A percentile compares a stretch with the other conserved stretches of the same genome.
These are phyloP conservation scores for Podaxis sp. DNA, from an alignment of 768 basidiomycete genomes.

Conservation along the genomic window DNA sequence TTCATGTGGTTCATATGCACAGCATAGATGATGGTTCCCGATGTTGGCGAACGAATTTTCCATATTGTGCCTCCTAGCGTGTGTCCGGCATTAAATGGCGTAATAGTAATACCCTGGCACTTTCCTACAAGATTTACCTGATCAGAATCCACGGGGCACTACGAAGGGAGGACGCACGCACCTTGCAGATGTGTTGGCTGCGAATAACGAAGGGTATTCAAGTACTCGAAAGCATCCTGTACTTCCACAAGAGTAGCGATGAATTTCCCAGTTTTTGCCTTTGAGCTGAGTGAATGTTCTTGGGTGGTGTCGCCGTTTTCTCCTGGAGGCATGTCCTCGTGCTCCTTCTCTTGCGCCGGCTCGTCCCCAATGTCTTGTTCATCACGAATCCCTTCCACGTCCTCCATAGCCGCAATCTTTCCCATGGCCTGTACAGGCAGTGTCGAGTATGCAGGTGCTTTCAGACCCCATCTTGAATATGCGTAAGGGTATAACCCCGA, in stretches of 20 bases:
- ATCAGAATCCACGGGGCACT: neutral
- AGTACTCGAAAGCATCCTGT: constrained; percentile 87
- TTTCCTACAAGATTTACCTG: constrained; percentile 50
- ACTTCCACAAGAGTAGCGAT: constrained; percentile 82
- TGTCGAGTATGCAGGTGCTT: constrained; percentile 90
- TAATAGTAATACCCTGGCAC: constrained; percentile 90
- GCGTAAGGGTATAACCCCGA: constrained; percentile 94
- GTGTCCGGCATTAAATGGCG: constrained; percentile 93
- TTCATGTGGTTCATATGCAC: constrained; percentile 95
- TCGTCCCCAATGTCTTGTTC: constrained; percentile 67
- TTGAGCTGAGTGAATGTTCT: constrained; percentile 12
- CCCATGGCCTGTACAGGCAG: constrained; percentile 96
- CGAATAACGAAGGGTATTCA: constrained; percentile 91
- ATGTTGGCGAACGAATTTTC: constrained; percentile 98
- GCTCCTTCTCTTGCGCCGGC: constrained; percentile 23
- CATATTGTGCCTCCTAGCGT: constrained; percentile 96
- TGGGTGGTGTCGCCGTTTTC: constrained; percentile 13
- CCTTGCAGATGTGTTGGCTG: constrained; percentile 96
- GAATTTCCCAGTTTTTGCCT: constrained; percentile 47
- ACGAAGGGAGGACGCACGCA: constrained; percentile 30
- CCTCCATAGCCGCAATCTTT: constrained; percentile 85
- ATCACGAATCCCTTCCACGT: constrained; percentile 76
- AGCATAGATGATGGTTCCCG: constrained; percentile 93
- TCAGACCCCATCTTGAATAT: constrained; percentile 81
- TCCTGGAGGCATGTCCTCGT: constrained; percentile 18